A percentile compares a stretch with the other conserved stretches of the same genome.
phyloP scores from a whole-genome alignment of 2,329 filamentous ascomycete genomes.

The Trichoderma hamatum region DNA sequence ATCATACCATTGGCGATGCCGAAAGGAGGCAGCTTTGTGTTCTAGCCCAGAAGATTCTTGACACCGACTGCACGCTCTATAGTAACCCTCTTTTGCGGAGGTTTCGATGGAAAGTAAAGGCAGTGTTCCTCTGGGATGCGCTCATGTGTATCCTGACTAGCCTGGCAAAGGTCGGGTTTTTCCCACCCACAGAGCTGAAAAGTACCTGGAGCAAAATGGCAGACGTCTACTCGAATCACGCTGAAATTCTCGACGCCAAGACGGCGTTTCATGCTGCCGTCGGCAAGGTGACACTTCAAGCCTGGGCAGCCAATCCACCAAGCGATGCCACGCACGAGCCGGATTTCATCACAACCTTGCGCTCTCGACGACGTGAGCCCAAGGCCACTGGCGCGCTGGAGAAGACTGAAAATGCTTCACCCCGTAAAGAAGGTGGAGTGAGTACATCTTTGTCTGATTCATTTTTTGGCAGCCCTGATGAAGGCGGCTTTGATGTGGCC shows the following conservation, averaged over 20 bases:
- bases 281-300: neutral
- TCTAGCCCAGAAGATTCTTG: neutral
- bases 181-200: neutral
- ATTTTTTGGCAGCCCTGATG: neutral
- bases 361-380: neutral
- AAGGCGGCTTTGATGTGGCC: neutral
- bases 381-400: neutral
- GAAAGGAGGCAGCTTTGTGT: neutral
- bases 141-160: neutral
- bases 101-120: neutral
- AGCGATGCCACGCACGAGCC: neutral
- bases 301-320: neutral
- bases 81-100: neutral
- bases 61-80: neutral
- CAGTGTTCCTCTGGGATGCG: neutral
- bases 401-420: neutral
- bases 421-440: neutral
- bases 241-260: neutral
- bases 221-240: neutral
- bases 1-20: neutral
- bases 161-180: neutral
- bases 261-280: neutral
- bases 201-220: neutral
- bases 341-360: neutral
- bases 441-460: neutral